Base-by-base conservation (phyloP, 371 early-diverging fungal genomes). In the Mortierella sp. region DNA sequence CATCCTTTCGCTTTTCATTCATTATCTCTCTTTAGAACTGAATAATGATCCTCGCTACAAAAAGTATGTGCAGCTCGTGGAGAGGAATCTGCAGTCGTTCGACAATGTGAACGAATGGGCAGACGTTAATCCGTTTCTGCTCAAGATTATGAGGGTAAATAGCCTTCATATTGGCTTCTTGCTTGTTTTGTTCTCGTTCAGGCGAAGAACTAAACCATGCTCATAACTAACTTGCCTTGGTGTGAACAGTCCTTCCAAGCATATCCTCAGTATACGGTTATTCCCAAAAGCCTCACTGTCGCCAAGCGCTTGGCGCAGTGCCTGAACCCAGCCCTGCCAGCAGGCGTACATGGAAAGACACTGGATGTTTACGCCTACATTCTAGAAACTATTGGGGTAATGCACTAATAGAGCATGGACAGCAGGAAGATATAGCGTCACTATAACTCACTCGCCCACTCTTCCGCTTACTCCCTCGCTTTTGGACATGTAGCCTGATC, bases 261-360 rank as follows among this genome's bases (percentile, higher is more conserved):
- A 1, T 91, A 93, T 72, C 85, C 91, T 23, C 88, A 91, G 68
- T 94, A 90, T 66, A 79, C 87, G 6, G 81, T 86, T 49, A 87
- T 97, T 44, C 98, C 99, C 26, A 87, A 89, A 42, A 95, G 95
- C 70, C 86, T 92, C 26, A 83, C 93, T 1, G 91, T 99, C 6
- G 91, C 95, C 50, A 98, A 98, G 84, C 90, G 99, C 23, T 83
- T 99, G 34, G 98, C 97, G 0, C 99, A 99, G 70, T 99, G 98
- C 63, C 87, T 99, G 54, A 99, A 99, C 76, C 99, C 99, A 14
- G 96, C 95, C 17, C 85, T 99, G n/a, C 99, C 99, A 9, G 92
- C 98, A 24, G 99, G 99, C 21, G 99, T 99, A 19, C 99, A 99
- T 80, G 96, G 94, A 76, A 99, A 98, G 81, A 92, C 97, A 4